Conservation (phyloP, 2,329 filamentous ascomycete genomes). For the Pestalotiopsis sp. region DNA sequence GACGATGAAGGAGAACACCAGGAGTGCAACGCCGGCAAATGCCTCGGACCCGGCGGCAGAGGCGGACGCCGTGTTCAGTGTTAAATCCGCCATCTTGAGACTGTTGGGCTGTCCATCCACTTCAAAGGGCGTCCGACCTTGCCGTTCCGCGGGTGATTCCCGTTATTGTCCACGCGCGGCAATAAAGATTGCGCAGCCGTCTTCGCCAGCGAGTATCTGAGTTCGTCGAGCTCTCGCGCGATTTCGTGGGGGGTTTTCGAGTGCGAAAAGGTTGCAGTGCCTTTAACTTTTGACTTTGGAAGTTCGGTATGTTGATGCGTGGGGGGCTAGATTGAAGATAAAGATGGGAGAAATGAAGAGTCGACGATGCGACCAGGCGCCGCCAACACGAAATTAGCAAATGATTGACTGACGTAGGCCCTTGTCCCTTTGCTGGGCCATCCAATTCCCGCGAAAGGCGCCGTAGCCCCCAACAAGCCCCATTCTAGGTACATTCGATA, state of each 20-base stretch:
- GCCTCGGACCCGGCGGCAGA: slow-evolving; percentile 78
- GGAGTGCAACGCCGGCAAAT: slow-evolving; percentile 74
- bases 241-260: not conserved
- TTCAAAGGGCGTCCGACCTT: not conserved
- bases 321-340: not conserved
- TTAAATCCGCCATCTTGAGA: slow-evolving; percentile 51
- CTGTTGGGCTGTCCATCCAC: not conserved
- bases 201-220: not conserved
- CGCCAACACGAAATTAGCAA: slow-evolving; percentile 9
- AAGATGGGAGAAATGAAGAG: not conserved
- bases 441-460: not conserved
- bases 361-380: slow-evolving; percentile 1
- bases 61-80: slow-evolving; percentile 54
- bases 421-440: not conserved
- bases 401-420: slow-evolving; percentile 9
- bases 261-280: not conserved
- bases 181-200: not conserved
- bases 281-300: not conserved
- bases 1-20: slow-evolving; percentile 75
- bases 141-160: not conserved
- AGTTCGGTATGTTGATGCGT: not conserved
- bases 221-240: not conserved
- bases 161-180: not conserved
- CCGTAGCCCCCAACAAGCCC: not conserved
- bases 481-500: too few species aligned